Evolutionary conservation across 2,329 filamentous ascomycete genomes (phyloP), one percentile per base, ranked within the genome.

Genomic region (Shiraia sp.): DNA sequence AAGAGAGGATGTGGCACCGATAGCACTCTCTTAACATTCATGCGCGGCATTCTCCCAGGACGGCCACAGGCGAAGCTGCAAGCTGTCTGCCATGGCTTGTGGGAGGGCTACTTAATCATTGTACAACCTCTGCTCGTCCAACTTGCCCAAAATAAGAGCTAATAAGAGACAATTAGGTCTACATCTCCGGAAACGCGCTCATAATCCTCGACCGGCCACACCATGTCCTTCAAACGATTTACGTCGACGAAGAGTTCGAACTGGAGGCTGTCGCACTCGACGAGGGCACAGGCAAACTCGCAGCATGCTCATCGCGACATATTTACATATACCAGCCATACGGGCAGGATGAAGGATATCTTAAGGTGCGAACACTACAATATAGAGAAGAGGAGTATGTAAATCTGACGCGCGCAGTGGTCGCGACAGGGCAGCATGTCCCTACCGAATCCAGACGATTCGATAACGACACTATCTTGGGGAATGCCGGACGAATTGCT

Each of bases 121-220:
- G 88, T 89, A 74, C 74, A 82, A 49, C 37, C 27, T 46, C 24
- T 38, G 30, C 48, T 35, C 15, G 25, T 16, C 16, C 24, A n/a
- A 23, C 25, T 10, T 10, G 10, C 40, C 41, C 23, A 36, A 26
- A 32, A 34, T 37, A 30, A 30, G 17, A 36, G 39, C 53, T 56
- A 42, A 57, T 39, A 19, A 4, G 13, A 12, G 22, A 13, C 24
- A 2, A 7, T 3, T 48, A 95, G 89, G 82, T 83, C 36, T 99
- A 97, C 72, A 87, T 96, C 53, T 93, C 88, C 46, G 92, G 92
- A 61, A 88, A 86, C 70, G 89, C 89, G 48, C 82, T 97, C 52
- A 83, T 93, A 38, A 85, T 99, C 59, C 83, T 97, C 55, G 80
- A 82, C 62, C 86, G 83, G 36, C 81, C 88, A 37, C 78, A 85